These are phyloP conservation scores for Phytophthora agathidicida DNA, from an alignment of 352 stramenopile species.

Conservation along the genomic window DNA sequence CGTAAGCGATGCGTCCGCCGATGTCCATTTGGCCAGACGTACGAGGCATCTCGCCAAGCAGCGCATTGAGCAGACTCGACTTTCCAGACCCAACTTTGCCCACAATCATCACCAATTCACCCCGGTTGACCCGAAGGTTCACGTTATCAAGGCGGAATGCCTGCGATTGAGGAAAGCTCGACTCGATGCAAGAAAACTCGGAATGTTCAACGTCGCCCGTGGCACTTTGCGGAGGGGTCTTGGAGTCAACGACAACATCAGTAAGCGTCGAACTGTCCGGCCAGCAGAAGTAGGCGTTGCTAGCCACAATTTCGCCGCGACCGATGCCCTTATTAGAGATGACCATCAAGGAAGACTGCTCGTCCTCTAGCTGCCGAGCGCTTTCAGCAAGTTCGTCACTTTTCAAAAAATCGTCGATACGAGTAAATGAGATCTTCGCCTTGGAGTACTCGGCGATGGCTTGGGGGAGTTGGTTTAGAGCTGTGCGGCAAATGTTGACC, in stretches of 20 bases:
- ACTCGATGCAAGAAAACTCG: neutral
- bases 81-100: too few relatives aligned
- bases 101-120: slow-evolving; percentile 55
- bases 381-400: too few relatives aligned
- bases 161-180: too few relatives aligned
- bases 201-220: neutral
- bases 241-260: neutral
- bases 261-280: neutral
- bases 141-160: slow-evolving; percentile 35
- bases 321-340: neutral
- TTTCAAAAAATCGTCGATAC: slow-evolving; percentile 18
- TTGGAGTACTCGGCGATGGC: slow-evolving; percentile 35
- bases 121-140: slow-evolving; percentile 65
- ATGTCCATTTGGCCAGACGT: too few relatives aligned
- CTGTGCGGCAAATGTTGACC: slow-evolving; percentile 52
- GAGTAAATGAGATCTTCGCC: slow-evolving; percentile 33
- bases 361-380: too few relatives aligned
- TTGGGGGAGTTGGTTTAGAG: slow-evolving; percentile 87
- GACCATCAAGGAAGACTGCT: too few relatives aligned
- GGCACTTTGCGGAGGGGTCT: too few relatives aligned
- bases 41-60: too few relatives aligned
- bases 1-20: too few relatives aligned
- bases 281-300: slow-evolving; percentile 1
- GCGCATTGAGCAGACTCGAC: too few relatives aligned
- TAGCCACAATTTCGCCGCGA: neutral